Evolutionary conservation across 1,284 basidiomycete species (phyloP).

Genomic region (Nidula niveotomentosa): DNA sequence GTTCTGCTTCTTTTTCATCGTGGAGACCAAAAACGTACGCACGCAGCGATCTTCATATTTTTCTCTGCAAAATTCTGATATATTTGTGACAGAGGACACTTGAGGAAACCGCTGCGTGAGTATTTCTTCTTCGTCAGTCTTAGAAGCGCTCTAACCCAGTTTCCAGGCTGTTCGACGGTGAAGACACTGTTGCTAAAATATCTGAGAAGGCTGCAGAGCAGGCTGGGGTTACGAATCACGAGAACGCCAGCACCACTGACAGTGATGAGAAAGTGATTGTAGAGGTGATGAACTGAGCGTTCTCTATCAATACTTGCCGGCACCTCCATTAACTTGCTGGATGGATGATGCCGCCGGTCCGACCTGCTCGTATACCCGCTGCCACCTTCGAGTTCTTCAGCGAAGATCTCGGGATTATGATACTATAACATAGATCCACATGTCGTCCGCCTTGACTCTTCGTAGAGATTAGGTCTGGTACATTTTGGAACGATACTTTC

Average conservation of each 20-base stretch:
- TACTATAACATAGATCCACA: background rate
- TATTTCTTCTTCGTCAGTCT: slow-evolving; percentile 1
- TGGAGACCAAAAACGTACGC: slow-evolving; percentile 41
- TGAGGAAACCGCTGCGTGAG: slow-evolving; percentile 38
- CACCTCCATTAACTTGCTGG: no score
- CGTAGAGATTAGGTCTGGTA: background rate
- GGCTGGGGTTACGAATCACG: slow-evolving; percentile 8
- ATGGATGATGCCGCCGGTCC: no score
- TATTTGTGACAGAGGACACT: slow-evolving; percentile 22
- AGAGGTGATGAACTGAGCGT: slow-evolving; percentile 5
- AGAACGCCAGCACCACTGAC: slow-evolving; percentile 5
- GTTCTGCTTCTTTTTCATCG: slow-evolving; percentile 37
- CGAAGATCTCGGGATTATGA: background rate
- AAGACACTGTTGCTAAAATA: slow-evolving; percentile 26
- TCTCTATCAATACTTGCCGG: no score
- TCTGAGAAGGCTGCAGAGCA: slow-evolving; percentile 14
- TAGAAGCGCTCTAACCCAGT: background rate
- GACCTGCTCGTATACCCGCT: background rate
- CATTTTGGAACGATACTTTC: no score
- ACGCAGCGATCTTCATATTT: background rate
- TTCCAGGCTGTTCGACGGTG: slow-evolving; percentile 31
- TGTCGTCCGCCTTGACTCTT: background rate
- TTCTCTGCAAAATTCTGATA: background rate
- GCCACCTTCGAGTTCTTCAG: background rate
- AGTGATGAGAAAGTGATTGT: slow-evolving; percentile 12